Evolutionary conservation across 108 stramenopile species (phyloP), one percentile per base, ranked within the genome.

Genomic region (Skeletonema costatum): DNA sequence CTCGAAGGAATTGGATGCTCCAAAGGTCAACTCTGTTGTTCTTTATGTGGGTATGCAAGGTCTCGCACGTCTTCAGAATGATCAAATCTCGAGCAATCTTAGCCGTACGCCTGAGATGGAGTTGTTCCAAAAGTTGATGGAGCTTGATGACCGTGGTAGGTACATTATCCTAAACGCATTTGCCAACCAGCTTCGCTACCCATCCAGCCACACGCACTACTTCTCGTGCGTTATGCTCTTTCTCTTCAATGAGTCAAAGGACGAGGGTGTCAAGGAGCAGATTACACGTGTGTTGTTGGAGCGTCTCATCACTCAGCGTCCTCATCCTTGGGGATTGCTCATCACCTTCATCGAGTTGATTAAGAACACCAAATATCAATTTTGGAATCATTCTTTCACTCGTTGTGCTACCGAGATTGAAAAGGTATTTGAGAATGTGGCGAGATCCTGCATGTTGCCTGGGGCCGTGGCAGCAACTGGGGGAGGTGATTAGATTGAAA

Each of bases 291-390:
- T 99, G 7, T 89, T 99, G 36, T 88, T 99, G 46, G 99, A 99
- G 87, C 77, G 98, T 60, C 94, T 99, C 53, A 98, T 99, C 77
- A 96, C 97, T 31, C 97, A 99, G 83, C 92, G 99, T 32, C 99
- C 99, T 19, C 99, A 99, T 76, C 99, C 99, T 36, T 98, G 97
- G 96, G 96, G 97, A 31, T 76, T 97, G 72, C 77, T 98, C 13
- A 93, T 97, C 66, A 99, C 99, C 7, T 99, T 99, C 88, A 98
- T 99, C 58, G 99, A 99, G 87, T 93, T 99, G 71, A 99, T 99
- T 76, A 99, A 99, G 86, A 99, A 99, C 76, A 93, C 96, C n/a
- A 88, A 94, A 41, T 99, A 99, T 75, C 85, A 87, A 59, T 99
- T 99, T 75, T 99, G 99, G 99, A 89, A 82, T 70, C 96, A 99